phyloP scores from a whole-genome alignment of 2,329 filamentous ascomycete species.

The Pyricularia pennisetigena region DNA sequence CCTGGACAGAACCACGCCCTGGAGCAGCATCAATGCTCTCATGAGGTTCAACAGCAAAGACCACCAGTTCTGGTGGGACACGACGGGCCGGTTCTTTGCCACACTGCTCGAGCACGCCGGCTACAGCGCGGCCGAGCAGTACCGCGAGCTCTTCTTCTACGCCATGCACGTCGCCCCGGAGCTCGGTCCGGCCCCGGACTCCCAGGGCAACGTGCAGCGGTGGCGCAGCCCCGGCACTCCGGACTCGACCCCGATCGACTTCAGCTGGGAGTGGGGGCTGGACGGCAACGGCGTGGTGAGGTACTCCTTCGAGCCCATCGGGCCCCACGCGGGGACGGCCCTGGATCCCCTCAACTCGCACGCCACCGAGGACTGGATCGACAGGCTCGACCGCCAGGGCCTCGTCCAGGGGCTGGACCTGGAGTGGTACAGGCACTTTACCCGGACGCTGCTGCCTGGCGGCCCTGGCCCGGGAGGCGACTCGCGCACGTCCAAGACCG shows the following conservation, averaged over 20 bases:
- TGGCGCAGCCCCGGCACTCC: constrained; percentile 15
- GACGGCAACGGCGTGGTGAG: constrained; percentile 12
- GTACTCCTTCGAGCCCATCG: constrained; percentile 16
- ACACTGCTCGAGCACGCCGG: constrained; percentile 15
- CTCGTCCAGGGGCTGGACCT: constrained; percentile 14
- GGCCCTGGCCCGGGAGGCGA: constrained; percentile 5
- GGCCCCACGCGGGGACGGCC: constrained; percentile 11
- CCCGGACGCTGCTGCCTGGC: constrained; percentile 9
- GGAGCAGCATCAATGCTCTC: constrained; percentile 12
- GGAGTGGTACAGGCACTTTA: constrained; percentile 14
- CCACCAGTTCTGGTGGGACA: constrained; percentile 16
- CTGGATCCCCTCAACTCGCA: constrained; percentile 13
- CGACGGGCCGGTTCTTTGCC: constrained; percentile 14
- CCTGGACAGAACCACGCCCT: constrained; percentile 6
- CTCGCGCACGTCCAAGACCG: constrained; percentile 7
- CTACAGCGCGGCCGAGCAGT: constrained; percentile 14
- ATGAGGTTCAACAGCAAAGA: constrained; percentile 13
- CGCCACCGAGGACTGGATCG: constrained; percentile 11
- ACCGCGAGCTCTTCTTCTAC: constrained; percentile 16
- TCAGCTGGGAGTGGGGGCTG: constrained; percentile 15
- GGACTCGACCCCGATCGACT: constrained; percentile 15
- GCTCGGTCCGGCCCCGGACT: constrained; percentile 13
- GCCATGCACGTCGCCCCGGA: constrained; percentile 13
- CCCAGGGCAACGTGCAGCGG: background rate
- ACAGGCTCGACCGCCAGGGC: constrained; percentile 10